Base-by-base conservation (phyloP, 257 asterid species). In the Solanum chiquidenum region DNA sequence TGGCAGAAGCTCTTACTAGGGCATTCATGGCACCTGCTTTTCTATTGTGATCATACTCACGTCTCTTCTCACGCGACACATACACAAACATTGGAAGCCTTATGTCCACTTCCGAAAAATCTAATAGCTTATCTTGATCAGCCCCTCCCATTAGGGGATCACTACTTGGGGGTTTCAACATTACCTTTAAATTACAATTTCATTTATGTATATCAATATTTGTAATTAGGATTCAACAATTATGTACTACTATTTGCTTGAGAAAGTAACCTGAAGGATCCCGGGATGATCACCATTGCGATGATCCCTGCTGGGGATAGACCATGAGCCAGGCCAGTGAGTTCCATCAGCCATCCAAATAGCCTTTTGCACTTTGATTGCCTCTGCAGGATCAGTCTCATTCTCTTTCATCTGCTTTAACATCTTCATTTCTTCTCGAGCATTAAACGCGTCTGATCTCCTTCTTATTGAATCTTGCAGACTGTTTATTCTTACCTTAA, bases 331-430 rank as follows among this genome's bases (percentile, higher is more conserved):
- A 0, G 93, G 93, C 93, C 92, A 91, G 75, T 91, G 93, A 46
- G 90, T 91, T 13, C 93, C 93, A 85, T 91, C 93, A 8, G 92
- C 93, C 93, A 91, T 91, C 93, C 92, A 91, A 71, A 91, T 91
- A 23, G 93, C 93, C 84, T 91, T 91, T 25, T 72, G 86, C 3
- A 90, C 91, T 76, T 88, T 88, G 75, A 90, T 83, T 9, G 80
- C 83, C 60, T 90, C 93, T 10, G n/a, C 23, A 23, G 90, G 91
- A 38, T 91, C 92, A 14, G 87, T 89, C 75, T 34, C 89, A 71
- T 46, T 90, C 93, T 91, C 93, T 60, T 91, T 91, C 86, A 90
- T 85, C 23, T 89, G 92, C 87, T 91, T 91, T 35, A 91, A 9
- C 90, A 85, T 85, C 89, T 91, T 89, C 93, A 89, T 91, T 86